Percentiles rank a stretch among this genome's conserved stretches.
Conservation (phyloP, 345 rosid species). For the Populus simonii region DNA sequence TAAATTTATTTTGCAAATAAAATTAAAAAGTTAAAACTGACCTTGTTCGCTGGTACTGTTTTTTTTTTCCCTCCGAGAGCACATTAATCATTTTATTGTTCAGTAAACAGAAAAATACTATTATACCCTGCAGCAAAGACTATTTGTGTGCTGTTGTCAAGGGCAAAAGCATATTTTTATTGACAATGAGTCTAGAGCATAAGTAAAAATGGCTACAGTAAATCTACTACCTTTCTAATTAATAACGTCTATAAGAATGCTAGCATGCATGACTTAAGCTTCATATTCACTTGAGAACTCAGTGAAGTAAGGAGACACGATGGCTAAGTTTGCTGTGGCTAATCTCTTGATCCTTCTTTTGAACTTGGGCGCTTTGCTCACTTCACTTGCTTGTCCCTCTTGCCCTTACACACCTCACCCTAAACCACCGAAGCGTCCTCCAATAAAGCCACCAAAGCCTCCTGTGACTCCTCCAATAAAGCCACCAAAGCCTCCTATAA, state of each 20-base stretch:
- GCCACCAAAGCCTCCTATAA: constrained; percentile 29
- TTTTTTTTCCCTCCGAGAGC: too few relatives aligned
- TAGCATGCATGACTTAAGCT: background rate
- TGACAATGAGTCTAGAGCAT: too few relatives aligned
- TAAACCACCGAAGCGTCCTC: constrained; percentile 15
- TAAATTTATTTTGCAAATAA: too few relatives aligned
- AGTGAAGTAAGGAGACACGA: background rate
- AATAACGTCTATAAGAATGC: background rate
- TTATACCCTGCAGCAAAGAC: too few relatives aligned
- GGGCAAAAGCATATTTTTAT: too few relatives aligned
- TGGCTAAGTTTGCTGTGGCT: constrained; percentile 12
- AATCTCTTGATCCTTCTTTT: constrained; percentile 28
- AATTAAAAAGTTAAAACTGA: too few relatives aligned
- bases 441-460: constrained; percentile 32
- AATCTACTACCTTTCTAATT: too few relatives aligned
- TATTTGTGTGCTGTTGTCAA: too few relatives aligned
- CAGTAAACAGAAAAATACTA: too few relatives aligned
- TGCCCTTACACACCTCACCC: constrained; percentile 44
- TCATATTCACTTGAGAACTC: background rate
- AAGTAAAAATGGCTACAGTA: too few relatives aligned
- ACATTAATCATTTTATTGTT: too few relatives aligned
- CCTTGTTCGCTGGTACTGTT: too few relatives aligned
- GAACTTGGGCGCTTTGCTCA: constrained; percentile 22
- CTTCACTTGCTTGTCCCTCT: constrained; percentile 40
- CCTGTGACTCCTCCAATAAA: background rate